Percentiles rank a stretch among this genome's conserved stretches.
phyloP scores from a whole-genome alignment of 2,329 filamentous ascomycete species.

The Colletotrichum sp. region DNA sequence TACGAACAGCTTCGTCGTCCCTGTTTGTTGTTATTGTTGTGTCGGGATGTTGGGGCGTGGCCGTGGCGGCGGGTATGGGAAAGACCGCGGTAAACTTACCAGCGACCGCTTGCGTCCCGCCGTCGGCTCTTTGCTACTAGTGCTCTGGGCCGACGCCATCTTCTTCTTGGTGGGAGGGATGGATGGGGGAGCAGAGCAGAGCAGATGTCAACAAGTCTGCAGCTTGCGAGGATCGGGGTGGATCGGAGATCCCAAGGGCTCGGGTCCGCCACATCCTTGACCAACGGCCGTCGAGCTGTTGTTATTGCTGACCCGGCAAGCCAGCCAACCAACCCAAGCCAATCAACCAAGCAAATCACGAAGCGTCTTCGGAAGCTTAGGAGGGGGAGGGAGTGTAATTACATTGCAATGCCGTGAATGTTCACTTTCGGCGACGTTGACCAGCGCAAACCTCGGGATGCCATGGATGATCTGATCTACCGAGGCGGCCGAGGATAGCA shows the following conservation, averaged over 20 bases:
- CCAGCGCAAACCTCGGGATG: not conserved
- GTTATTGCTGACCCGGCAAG: not conserved
- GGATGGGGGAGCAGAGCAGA: not conserved
- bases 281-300: not conserved
- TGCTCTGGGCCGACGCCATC: not conserved
- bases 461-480: not conserved
- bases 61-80: not conserved
- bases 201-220: not conserved
- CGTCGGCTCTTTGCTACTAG: not conserved
- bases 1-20: not conserved
- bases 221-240: not conserved
- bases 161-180: not conserved
- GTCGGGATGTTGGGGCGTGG: not conserved
- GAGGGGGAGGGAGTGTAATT: not conserved
- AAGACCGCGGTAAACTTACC: not conserved
- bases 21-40: not conserved
- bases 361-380: not conserved
- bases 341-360: not conserved
- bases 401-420: not conserved
- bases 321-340: not conserved
- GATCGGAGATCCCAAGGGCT: not conserved
- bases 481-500: not conserved
- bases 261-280: not conserved
- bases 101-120: not conserved
- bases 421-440: not conserved